A percentile compares a stretch with the other conserved stretches of the same genome.
Conservation (phyloP, 805 yeast genomes). For the Gaillardinia entomophila region DNA sequence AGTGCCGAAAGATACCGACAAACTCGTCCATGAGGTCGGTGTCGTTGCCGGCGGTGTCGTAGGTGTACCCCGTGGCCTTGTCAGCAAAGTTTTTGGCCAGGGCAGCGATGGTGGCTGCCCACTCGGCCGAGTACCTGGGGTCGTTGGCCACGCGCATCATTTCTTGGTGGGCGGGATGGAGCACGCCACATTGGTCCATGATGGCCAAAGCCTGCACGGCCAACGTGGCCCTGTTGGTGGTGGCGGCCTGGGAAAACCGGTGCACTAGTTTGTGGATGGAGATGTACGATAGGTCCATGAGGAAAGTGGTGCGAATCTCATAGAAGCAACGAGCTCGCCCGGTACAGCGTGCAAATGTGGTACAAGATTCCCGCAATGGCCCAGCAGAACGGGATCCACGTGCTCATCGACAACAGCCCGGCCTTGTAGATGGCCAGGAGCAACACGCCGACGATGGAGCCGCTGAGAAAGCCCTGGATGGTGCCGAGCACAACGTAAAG, state of each 20-base stretch:
- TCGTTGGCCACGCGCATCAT: background rate
- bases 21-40: conserved; percentile 5
- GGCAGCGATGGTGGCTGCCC: background rate
- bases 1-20: conserved; percentile 3
- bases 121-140: background rate
- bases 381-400: conserved; percentile 92
- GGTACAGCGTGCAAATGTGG: conserved; percentile 62
- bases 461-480: conserved; percentile 62
- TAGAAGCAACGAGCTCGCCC: conserved; percentile 31
- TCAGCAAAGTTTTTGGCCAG: no score
- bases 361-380: conserved; percentile 63
- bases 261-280: background rate
- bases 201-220: background rate
- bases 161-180: background rate
- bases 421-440: conserved; percentile 71
- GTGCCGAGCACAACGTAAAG: conserved; percentile 51
- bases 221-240: background rate
- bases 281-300: no score
- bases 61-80: no score
- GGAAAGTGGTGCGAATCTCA: background rate
- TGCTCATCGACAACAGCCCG: conserved; percentile 81
- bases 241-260: background rate
- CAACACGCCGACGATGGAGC: conserved; percentile 72
- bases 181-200: background rate
- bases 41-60: no score